Percentiles rank a stretch among this genome's conserved stretches.
Evolutionary conservation across 106 monocot species (phyloP).

Genomic region (Dendrobium huoshanense): DNA sequence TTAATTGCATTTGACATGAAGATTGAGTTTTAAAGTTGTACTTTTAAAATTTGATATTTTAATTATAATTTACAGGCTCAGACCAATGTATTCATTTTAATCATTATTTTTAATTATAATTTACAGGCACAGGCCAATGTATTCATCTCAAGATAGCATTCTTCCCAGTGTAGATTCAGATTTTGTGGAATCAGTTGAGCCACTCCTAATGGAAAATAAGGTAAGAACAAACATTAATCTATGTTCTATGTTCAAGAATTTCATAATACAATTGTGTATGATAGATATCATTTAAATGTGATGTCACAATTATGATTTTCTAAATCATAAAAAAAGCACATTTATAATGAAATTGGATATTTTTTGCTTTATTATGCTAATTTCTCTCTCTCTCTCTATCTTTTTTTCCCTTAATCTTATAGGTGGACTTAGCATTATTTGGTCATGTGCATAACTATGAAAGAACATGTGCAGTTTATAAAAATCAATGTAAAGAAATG

Average conservation of each 20-base stretch:
- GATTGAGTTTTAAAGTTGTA: too few relatives aligned
- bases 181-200: constrained; percentile 48
- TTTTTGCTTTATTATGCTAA: neutral
- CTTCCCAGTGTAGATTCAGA: constrained; percentile 30
- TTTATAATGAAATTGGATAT: too few relatives aligned
- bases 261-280: neutral
- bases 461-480: constrained; percentile 65
- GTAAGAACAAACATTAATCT: constrained; percentile 6
- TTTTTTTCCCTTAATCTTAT: neutral
- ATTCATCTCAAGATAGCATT: constrained; percentile 34
- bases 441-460: constrained; percentile 89
- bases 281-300: too few relatives aligned
- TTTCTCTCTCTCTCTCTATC: too few relatives aligned
- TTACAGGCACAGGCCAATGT: constrained; percentile 73
- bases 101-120: neutral
- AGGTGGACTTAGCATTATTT: constrained; percentile 78
- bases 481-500: constrained; percentile 38
- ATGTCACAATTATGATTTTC: too few relatives aligned
- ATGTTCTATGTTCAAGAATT: neutral
- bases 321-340: too few relatives aligned
- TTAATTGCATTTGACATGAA: too few relatives aligned
- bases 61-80: constrained; percentile 31
- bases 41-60: neutral
- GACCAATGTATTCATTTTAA: constrained; percentile 61
- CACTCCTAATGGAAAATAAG: constrained; percentile 45